Conservation (phyloP, 345 rosid genomes). For the Brassica juncea region DNA sequence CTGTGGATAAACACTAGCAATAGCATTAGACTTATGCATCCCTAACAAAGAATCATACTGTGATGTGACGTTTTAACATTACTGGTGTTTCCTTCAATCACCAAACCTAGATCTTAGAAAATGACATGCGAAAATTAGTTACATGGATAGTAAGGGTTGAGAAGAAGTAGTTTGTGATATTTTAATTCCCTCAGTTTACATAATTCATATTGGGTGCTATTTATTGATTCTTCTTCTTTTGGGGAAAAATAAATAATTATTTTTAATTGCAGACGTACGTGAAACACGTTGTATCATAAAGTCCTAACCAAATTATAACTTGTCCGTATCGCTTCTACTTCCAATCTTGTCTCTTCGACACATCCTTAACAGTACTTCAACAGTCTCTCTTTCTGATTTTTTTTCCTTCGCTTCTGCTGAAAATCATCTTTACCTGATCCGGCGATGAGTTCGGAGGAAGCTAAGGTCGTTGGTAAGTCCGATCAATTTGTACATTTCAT, state of each 20-base stretch:
- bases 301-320: neutral
- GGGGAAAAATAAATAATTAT: neutral
- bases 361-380: neutral
- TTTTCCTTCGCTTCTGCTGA: neutral
- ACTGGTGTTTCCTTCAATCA: neutral
- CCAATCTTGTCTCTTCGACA: neutral
- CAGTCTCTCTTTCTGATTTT: neutral
- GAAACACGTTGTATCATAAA: neutral
- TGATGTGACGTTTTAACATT: neutral
- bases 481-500: neutral
- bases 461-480: conserved; percentile 41
- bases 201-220: neutral
- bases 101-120: neutral
- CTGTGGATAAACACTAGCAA: too few relatives aligned
- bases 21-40: too few relatives aligned
- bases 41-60: too few relatives aligned
- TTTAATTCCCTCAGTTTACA: neutral
- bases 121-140: neutral
- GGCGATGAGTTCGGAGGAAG: conserved; percentile 34
- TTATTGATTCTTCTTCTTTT: too few relatives aligned
- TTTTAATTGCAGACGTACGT: neutral
- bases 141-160: neutral
- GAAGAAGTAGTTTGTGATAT: too few relatives aligned
- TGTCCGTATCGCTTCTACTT: neutral
- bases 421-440: neutral